These are phyloP conservation scores for Phlyctochytrium arcticum DNA, from an alignment of 192 early-diverging fungal genomes.

Conservation along the genomic window DNA sequence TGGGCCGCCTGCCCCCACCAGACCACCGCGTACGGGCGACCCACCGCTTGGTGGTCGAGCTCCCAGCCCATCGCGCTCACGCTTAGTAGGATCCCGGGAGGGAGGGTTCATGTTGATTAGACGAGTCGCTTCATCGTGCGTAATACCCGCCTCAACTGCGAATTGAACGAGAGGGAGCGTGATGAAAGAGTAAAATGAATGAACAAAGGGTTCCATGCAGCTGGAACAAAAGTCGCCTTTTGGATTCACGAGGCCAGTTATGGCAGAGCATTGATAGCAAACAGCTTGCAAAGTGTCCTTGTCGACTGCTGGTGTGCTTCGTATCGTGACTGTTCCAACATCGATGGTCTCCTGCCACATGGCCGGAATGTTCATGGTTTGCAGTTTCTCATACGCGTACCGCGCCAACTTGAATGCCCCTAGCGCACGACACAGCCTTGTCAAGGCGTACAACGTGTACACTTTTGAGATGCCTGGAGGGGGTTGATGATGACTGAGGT, in stretches of 20 bases:
- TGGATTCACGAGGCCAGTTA: constrained; percentile 40
- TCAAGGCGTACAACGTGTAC: constrained; percentile 44
- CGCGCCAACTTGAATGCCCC: constrained; percentile 44
- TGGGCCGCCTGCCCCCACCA: constrained; percentile 8
- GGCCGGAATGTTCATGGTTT: constrained; percentile 28
- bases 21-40: constrained; percentile 1
- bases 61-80: neutral
- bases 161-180: constrained; percentile 50
- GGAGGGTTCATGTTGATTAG: constrained; percentile 33
- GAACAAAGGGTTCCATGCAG: constrained; percentile 46
- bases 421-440: constrained; percentile 40
- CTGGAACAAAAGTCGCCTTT: constrained; percentile 42
- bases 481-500: constrained; percentile 26
- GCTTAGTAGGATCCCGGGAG: constrained; percentile 11
- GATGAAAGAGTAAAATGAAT: constrained; percentile 51
- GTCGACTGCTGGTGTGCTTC: constrained; percentile 42
- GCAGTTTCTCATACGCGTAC: constrained; percentile 44
- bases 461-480: constrained; percentile 48
- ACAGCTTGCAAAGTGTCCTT: constrained; percentile 37
- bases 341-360: constrained; percentile 52
- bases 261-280: constrained; percentile 46
- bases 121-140: constrained; percentile 34
- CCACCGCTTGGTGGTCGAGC: neutral
- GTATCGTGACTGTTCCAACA: constrained; percentile 36
- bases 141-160: constrained; percentile 37